A percentile compares a stretch with the other conserved stretches of the same genome.
Evolutionary conservation across 768 basidiomycete species (phyloP).

Genomic region (Hypholoma fasciculare): DNA sequence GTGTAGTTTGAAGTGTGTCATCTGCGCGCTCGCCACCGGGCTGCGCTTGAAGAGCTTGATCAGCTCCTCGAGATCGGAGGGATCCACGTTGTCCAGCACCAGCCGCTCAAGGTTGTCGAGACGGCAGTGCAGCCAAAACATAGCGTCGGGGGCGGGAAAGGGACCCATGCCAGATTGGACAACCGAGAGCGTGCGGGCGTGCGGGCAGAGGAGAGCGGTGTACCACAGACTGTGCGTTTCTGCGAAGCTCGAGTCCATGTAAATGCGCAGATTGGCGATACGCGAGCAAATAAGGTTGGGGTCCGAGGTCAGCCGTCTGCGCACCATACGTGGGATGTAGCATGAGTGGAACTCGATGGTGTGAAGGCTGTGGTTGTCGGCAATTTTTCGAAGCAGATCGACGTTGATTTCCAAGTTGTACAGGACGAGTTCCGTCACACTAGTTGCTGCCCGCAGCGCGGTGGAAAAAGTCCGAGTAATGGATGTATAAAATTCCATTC

Average conservation of each 20-base stretch:
- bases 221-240: slow-evolving; percentile 25
- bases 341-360: slow-evolving; percentile 21
- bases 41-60: slow-evolving; percentile 8
- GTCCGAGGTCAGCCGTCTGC: slow-evolving; percentile 10
- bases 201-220: slow-evolving; percentile 19
- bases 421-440: slow-evolving; percentile 18
- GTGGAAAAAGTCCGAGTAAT: slow-evolving; percentile 14
- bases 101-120: slow-evolving; percentile 22
- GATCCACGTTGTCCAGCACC: slow-evolving; percentile 21
- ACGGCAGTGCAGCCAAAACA: slow-evolving; percentile 16
- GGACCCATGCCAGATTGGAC: slow-evolving; percentile 12
- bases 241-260: slow-evolving; percentile 20
- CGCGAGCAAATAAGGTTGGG: slow-evolving; percentile 5
- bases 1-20: slow-evolving; percentile 30
- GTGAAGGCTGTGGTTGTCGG: slow-evolving; percentile 18
- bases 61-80: slow-evolving; percentile 11
- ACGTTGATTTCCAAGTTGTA: slow-evolving; percentile 16
- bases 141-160: slow-evolving; percentile 11
- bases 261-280: slow-evolving; percentile 18
- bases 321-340: slow-evolving; percentile 13
- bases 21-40: neutral
- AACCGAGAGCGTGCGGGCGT: slow-evolving; percentile 21
- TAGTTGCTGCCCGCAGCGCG: slow-evolving; percentile 11
- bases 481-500: slow-evolving; percentile 17
- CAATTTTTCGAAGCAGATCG: slow-evolving; percentile 15